These are phyloP conservation scores for Phytophthora fragariae DNA, from an alignment of 352 stramenopile species.

Conservation along the genomic window DNA sequence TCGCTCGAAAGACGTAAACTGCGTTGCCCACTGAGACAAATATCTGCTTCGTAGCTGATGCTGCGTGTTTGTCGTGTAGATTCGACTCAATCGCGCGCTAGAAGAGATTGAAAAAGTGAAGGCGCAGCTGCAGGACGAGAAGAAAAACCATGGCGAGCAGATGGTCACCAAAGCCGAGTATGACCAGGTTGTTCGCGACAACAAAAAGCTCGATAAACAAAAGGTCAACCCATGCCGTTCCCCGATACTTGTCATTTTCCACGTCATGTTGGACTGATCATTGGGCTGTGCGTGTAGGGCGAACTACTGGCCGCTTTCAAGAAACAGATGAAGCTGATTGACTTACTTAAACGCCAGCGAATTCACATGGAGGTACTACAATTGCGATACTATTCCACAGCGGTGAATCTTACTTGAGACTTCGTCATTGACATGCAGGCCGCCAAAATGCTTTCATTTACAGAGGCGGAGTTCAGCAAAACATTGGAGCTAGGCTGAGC, in stretches of 20 bases:
- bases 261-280: slow-evolving; percentile 2
- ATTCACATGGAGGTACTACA: slow-evolving; percentile 82
- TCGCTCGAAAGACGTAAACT: slow-evolving; percentile 72
- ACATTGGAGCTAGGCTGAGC: slow-evolving; percentile 67
- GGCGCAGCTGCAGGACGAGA: slow-evolving; percentile 67
- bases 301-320: slow-evolving; percentile 83
- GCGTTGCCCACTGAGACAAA: neutral
- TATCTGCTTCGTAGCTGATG: neutral
- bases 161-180: slow-evolving; percentile 62
- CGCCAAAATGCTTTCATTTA: slow-evolving; percentile 89
- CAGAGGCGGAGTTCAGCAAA: slow-evolving; percentile 85
- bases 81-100: slow-evolving; percentile 77
- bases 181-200: slow-evolving; percentile 68
- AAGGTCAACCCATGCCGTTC: slow-evolving; percentile 47
- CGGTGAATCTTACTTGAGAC: slow-evolving; percentile 14
- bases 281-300: slow-evolving; percentile 37
- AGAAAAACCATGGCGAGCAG: slow-evolving; percentile 52
- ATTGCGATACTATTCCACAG: neutral
- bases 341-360: slow-evolving; percentile 85
- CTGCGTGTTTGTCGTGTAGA: slow-evolving; percentile 29
- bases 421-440: slow-evolving; percentile 41
- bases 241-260: neutral
- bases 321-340: slow-evolving; percentile 90
- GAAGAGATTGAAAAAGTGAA: slow-evolving; percentile 85
- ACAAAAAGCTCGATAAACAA: slow-evolving; percentile 85